Base-by-base conservation (phyloP, 2,329 filamentous ascomycete genomes). In the Coniosporium tulheliwenetii region DNA sequence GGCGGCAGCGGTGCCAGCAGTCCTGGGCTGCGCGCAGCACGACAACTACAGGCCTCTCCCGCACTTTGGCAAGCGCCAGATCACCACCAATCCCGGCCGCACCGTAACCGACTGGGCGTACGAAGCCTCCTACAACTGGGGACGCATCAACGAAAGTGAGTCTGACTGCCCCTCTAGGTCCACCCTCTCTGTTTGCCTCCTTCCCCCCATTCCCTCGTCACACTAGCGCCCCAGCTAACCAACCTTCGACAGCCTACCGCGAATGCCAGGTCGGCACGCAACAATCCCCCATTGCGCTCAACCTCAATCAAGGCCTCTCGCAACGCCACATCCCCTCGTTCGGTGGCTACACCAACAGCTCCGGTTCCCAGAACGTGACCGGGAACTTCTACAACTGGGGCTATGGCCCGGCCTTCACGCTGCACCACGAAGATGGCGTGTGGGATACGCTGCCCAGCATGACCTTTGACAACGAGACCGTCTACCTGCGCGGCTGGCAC, bases 401-500 rank as follows among this genome's bases (percentile, higher is more conserved):
- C 14, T 69, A 68, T 42, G 67, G 68, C 4, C 62, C 65, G 0
- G 60, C 63, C 1, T 69, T 66, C 45, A 62, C 57, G 5, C 45
- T 66, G 34, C 45, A 54, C 10, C 55, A 62, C 43, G 43, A 55
- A 13, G 55, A 57, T 30, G 56, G 47, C 16, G 48, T 58, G 29
- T 62, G 61, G 45, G 61, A 58, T 5, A 48, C 45, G 1, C 54
- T 62, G 26, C 65, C 67, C 2, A 56, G 56, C 36, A 52, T 70
- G 43, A 59, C 53, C 1, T 69, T 62, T 50, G 64, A 69, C 40
- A 62, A 67, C 49, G 53, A 61, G 44, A 69, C 63, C 1, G 56
- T 65, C 15, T 71, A 67, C 48, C 55, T 71, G 8, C 58, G 54
- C 34, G 65, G 66, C 37, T 71, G 66, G 66, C 69, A 71, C 53